phyloP scores from a whole-genome alignment of 2,329 filamentous ascomycete genomes.

The Pyrenochaeta sp. region DNA sequence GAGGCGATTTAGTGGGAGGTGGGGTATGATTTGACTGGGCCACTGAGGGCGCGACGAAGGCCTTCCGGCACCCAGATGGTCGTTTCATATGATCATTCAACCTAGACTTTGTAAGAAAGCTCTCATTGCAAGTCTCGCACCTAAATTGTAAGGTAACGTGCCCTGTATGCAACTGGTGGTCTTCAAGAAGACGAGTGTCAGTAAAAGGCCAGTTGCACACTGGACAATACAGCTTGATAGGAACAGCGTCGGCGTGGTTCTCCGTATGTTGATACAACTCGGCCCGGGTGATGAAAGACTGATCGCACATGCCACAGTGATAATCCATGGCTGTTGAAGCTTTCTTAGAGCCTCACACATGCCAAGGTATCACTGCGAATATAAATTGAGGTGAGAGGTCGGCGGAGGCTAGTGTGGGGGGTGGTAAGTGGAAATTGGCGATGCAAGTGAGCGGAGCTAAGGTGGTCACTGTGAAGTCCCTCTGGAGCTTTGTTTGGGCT shows the following conservation, averaged over 20 bases:
- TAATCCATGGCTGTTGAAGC: not conserved
- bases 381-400: not conserved
- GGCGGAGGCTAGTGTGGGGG: not conserved
- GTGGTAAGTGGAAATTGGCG: not conserved
- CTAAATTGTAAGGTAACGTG: conserved; percentile 9
- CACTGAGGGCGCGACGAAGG: not conserved
- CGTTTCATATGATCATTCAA: conserved; percentile 15
- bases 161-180: conserved; percentile 19
- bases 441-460: not conserved
- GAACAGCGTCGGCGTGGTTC: conserved; percentile 14
- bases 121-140: conserved; percentile 12
- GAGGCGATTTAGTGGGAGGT: not conserved
- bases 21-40: not conserved
- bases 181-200: conserved; percentile 30
- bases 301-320: conserved; percentile 28
- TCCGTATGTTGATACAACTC: conserved; percentile 22
- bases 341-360: not conserved
- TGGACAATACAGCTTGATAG: conserved; percentile 10
- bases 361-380: conserved; percentile 1
- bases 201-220: conserved; percentile 23
- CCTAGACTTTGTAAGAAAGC: conserved; percentile 1
- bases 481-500: conserved; percentile 2
- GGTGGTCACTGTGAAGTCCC: not conserved
- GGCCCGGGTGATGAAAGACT: conserved; percentile 20
- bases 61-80: conserved; percentile 10